Evolutionary conservation across 768 basidiomycete genomes (phyloP), one percentile per base, ranked within the genome.

Genomic region (Calocera viscosa): DNA sequence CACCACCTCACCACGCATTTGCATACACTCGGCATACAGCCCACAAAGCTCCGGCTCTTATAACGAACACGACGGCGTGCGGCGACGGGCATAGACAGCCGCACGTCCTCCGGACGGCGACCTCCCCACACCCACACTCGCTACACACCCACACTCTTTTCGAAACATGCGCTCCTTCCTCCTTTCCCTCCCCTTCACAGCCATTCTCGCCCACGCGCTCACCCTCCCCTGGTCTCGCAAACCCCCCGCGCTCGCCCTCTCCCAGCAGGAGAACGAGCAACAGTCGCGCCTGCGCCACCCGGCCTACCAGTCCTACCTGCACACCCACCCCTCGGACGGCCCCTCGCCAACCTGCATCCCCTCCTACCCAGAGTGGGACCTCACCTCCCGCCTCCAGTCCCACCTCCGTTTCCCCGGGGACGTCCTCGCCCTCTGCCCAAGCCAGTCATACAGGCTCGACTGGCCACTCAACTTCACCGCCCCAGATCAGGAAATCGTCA

Each of bases 401-500:
- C 53, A 60, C 53, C 53, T 60, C 53, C 11, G 5, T 5, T 2
- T 10, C 12, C 73, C 82, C 47, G 86, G 86, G 26, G 92, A 84
- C 73, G 78, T 80, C 5, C 81, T 94, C 3, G 78, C 76, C 17
- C 80, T 94, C 2, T 94, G 91, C 75, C 84, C 84, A 0, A 76
- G 78, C 32, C 75, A 80, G 65, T 76, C 81, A 63, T 93, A 94
- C 72, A 67, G 81, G 68, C 82, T 92, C 69, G 80, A 83, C 66
- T 81, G 83, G 1, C 86, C 89, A 0, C 79, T 94, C 63, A 75
- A 81, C 34, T 91, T 90, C 71, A 79, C 84, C 0, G 82, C 84
- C 16, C 79, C 82, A 0, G 79, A 86, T 70, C 87, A 94, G 76
- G 91, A 93, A 76, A 91, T 94, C 63, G 88, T 84, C 70, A 94